A percentile compares a stretch with the other conserved stretches of the same genome.
Evolutionary conservation across 2,329 filamentous ascomycete genomes (phyloP).

Genomic region (Ophiostoma ulmi): DNA sequence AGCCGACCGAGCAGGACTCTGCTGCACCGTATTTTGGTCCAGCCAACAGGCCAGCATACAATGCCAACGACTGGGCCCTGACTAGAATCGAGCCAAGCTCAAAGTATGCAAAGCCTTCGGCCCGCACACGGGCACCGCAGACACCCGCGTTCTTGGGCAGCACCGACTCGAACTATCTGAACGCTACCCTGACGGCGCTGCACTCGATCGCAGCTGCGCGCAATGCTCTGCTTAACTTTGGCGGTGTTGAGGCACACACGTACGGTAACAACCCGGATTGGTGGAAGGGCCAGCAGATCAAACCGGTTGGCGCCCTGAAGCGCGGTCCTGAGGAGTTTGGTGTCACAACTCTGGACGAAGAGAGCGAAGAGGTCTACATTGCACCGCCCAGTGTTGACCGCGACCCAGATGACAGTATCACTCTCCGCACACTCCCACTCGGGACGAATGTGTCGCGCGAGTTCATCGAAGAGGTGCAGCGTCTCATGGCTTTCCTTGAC

Average conservation of each 20-base stretch:
- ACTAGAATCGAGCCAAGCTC: conserved; percentile 39
- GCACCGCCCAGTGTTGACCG: neutral
- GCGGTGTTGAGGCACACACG: conserved; percentile 38
- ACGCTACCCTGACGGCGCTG: conserved; percentile 53
- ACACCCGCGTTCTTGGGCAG: conserved; percentile 50
- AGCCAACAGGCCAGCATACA: conserved; percentile 52
- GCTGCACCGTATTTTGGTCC: conserved; percentile 53
- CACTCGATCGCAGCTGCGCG: conserved; percentile 56
- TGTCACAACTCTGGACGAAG: neutral
- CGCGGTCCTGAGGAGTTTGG: neutral
- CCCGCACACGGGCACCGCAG: conserved; percentile 40
- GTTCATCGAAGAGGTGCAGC: conserved; percentile 53
- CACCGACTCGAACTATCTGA: neutral
- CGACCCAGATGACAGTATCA: neutral
- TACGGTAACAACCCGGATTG: conserved; percentile 56
- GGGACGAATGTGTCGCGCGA: conserved; percentile 32
- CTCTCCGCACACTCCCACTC: neutral
- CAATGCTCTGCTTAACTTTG: conserved; percentile 47
- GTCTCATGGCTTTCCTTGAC: conserved; percentile 60
- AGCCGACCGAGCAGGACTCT: conserved; percentile 14
- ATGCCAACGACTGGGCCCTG: conserved; percentile 55
- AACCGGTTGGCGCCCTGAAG: neutral
- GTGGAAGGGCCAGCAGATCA: conserved; percentile 51
- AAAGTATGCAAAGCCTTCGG: conserved; percentile 40
- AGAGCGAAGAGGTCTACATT: neutral